Percentiles rank a stretch among this genome's conserved stretches.
Conservation (phyloP, 495 filamentous ascomycete genomes). For the Lichenothelia convexa region DNA sequence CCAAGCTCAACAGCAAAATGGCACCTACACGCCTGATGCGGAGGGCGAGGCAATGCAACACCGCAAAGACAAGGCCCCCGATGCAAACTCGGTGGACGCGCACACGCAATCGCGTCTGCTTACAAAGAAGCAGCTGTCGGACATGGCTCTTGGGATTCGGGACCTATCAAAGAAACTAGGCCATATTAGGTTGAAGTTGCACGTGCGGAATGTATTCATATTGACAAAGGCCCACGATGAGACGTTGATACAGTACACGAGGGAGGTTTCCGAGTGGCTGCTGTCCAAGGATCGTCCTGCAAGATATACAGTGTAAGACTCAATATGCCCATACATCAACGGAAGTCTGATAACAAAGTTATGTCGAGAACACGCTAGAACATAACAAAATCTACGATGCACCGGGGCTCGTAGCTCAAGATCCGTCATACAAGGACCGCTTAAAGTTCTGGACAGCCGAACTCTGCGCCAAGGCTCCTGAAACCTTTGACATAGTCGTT, state of each 20-base stretch:
- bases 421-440: slow-evolving; percentile 36
- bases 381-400: slow-evolving; percentile 54
- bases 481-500: slow-evolving; percentile 83
- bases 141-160: slow-evolving; percentile 91
- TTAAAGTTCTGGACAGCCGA: slow-evolving; percentile 69
- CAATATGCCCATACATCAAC: neutral
- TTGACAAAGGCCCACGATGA: slow-evolving; percentile 80
- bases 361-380: slow-evolving; percentile 57
- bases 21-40: slow-evolving; percentile 4
- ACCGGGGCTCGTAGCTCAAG: slow-evolving; percentile 35
- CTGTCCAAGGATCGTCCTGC: slow-evolving; percentile 53
- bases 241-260: slow-evolving; percentile 57
- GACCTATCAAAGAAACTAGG: slow-evolving; percentile 75
- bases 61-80: slow-evolving; percentile 19
- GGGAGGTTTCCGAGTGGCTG: slow-evolving; percentile 69
- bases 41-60: slow-evolving; percentile 12
- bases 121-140: slow-evolving; percentile 80
- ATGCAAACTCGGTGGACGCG: slow-evolving; percentile 7
- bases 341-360: slow-evolving; percentile 15
- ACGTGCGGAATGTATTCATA: slow-evolving; percentile 66
- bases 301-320: slow-evolving; percentile 47
- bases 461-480: slow-evolving; percentile 57
- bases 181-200: slow-evolving; percentile 58
- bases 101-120: slow-evolving; percentile 44
- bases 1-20: slow-evolving; percentile 28